Percentiles rank a stretch among this genome's conserved stretches.
These are phyloP conservation scores for Curvularia spicifera DNA, from an alignment of 2,329 filamentous ascomycete species.

Conservation along the genomic window DNA sequence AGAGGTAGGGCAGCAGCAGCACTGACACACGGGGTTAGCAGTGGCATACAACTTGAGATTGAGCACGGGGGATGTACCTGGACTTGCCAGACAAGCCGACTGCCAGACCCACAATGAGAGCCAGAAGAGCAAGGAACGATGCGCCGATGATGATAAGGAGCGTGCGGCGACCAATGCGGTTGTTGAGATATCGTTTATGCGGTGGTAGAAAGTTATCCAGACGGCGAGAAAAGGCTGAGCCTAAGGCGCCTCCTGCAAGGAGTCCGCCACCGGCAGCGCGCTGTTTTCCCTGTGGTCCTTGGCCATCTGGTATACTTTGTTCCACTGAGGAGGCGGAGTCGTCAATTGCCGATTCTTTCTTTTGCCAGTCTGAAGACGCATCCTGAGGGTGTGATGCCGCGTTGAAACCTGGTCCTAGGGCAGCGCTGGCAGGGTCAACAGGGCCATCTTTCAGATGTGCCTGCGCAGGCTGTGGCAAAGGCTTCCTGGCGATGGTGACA, in stretches of 20 bases:
- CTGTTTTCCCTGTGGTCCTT: constrained; percentile 8
- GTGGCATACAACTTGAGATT: background rate
- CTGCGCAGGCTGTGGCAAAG: constrained; percentile 28
- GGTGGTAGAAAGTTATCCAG: constrained; percentile 49
- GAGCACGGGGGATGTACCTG: constrained; percentile 16
- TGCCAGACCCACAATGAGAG: constrained; percentile 52
- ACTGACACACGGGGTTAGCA: constrained; percentile 28
- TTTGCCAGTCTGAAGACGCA: constrained; percentile 5
- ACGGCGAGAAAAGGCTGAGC: constrained; percentile 38
- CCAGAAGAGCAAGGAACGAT: constrained; percentile 45
- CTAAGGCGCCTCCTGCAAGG: constrained; percentile 16
- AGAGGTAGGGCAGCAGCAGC: constrained; percentile 56
- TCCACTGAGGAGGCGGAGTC: constrained; percentile 3
- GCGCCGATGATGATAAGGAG: constrained; percentile 47
- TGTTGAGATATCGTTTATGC: constrained; percentile 50
- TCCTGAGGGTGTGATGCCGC: constrained; percentile 18
- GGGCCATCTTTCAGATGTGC: constrained; percentile 27
- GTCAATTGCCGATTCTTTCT: constrained; percentile 5
- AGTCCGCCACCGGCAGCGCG: constrained; percentile 7
- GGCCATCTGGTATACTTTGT: background rate
- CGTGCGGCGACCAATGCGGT: constrained; percentile 45
- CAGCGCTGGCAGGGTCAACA: background rate
- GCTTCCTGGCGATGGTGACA: constrained; percentile 28
- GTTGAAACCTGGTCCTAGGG: constrained; percentile 23
- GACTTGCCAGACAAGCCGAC: constrained; percentile 45